Evolutionary conservation across 179 eudicot species (phyloP), one percentile per base, ranked within the genome.

Genomic region (Dionaea muscipula): DNA sequence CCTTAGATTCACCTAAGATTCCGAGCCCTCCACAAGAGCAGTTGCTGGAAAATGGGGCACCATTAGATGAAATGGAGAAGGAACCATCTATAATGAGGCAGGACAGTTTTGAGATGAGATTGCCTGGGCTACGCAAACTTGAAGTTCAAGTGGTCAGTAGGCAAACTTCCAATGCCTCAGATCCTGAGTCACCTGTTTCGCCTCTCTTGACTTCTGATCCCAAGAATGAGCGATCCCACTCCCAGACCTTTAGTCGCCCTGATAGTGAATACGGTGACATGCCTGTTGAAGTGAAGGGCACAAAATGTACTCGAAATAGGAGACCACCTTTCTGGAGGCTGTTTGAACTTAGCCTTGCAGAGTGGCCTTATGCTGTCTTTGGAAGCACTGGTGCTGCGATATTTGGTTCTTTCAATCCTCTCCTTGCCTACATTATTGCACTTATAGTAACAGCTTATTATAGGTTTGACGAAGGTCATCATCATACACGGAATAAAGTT

Each of bases 121-220:
- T 91, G 58, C 98, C 98, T 0, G 96, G 84, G 39, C 66, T 91
- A 60, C 98, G 96, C 24, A 87, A 82, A 67, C 77, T 91, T 68
- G 96, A 91, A 59, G 93, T 88, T 65, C 77, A 72, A 39, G 64
- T 84, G 57, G 72, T 69, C 33, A 74, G 80, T 41, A 75, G 62
- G 46, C 93, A 74, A 58, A 66, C 66, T 56, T 66, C 78, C 38
- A 73, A 78, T 65, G 63, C 83, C 17, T 87, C 98, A 39, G 88
- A 88, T 79, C 98, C 98, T 13, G 98, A 91, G 57, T 91, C 98
- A 44, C 98, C 98, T 33, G 84, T 91, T 61, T 91, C 98, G 44
- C 98, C 98, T 14, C 94, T 91, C 51, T 71, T 91, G 72, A 91
- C 93, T 61, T 91, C 98, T 72, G 98, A 91, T 71, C 98, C 98